A percentile compares a stretch with the other conserved stretches of the same genome.
phyloP scores from a whole-genome alignment of 768 basidiomycete species.

The Boletus patriciae region DNA sequence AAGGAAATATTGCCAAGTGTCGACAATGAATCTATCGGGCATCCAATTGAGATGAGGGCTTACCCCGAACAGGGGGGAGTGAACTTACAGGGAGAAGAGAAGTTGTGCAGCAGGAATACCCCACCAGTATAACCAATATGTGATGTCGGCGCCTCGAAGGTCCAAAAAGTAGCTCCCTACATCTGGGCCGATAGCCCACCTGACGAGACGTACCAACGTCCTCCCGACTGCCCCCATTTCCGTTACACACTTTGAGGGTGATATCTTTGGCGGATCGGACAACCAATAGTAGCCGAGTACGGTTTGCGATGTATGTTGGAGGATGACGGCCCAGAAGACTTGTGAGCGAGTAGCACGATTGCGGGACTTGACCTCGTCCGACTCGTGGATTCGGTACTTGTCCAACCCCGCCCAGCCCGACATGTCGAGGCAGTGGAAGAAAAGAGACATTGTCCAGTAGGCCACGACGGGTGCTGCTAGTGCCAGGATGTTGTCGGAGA shows the following conservation, averaged over 20 bases:
- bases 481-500: slow-evolving; percentile 73
- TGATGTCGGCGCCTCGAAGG: slow-evolving; percentile 40
- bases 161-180: slow-evolving; percentile 38
- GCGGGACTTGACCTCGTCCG: slow-evolving; percentile 67
- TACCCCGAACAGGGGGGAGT: background rate
- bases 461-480: slow-evolving; percentile 72
- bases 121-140: slow-evolving; percentile 91
- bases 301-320: slow-evolving; percentile 89
- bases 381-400: slow-evolving; percentile 85
- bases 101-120: slow-evolving; percentile 73
- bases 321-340: slow-evolving; percentile 77
- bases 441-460: slow-evolving; percentile 80
- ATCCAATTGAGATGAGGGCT: background rate
- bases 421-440: slow-evolving; percentile 84
- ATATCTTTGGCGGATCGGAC: slow-evolving; percentile 39
- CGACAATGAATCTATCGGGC: slow-evolving; percentile 75
- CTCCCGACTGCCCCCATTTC: slow-evolving; percentile 43
- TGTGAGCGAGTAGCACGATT: slow-evolving; percentile 72
- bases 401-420: slow-evolving; percentile 76
- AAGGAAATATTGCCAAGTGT: slow-evolving; percentile 98
- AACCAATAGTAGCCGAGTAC: slow-evolving; percentile 69
- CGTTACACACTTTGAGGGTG: slow-evolving; percentile 40
- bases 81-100: slow-evolving; percentile 79
- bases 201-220: slow-evolving; percentile 41
- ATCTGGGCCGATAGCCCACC: slow-evolving; percentile 43